Evolutionary conservation across 2,329 filamentous ascomycete genomes (phyloP).

Genomic region (Zelopaecilomyces penicillatus): DNA sequence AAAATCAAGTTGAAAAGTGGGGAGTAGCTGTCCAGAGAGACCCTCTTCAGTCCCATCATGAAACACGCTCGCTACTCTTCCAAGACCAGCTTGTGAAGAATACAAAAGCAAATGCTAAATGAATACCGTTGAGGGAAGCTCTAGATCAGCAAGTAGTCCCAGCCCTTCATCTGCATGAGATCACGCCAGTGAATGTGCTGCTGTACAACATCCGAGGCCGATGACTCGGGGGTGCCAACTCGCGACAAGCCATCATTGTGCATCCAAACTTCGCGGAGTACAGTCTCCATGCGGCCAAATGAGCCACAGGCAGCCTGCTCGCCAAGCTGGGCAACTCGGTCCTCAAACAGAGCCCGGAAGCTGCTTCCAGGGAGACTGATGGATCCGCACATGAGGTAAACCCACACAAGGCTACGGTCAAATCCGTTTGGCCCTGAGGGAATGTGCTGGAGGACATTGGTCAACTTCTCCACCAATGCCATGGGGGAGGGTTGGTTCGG

Average conservation of each 20-base stretch:
- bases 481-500: conserved; percentile 65
- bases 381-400: conserved; percentile 78
- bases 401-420: conserved; percentile 88
- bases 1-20: background rate
- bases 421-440: conserved; percentile 74
- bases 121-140: conserved; percentile 1
- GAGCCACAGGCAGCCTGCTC: conserved; percentile 73
- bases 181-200: conserved; percentile 89
- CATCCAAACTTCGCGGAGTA: conserved; percentile 79
- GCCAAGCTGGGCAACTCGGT: conserved; percentile 66
- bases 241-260: conserved; percentile 53
- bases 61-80: conserved; percentile 17
- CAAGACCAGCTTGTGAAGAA: conserved; percentile 30
- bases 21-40: conserved; percentile 6
- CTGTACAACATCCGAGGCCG: conserved; percentile 30
- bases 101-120: conserved; percentile 8
- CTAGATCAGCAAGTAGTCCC: conserved; percentile 88
- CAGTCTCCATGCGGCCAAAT: conserved; percentile 71
- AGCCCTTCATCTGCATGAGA: conserved; percentile 82
- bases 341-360: conserved; percentile 71
- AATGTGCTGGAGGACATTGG: conserved; percentile 69
- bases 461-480: conserved; percentile 70
- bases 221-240: conserved; percentile 27
- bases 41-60: conserved; percentile 9
- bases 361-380: conserved; percentile 62